Base-by-base conservation (phyloP, 805 yeast genomes). In the Ogataea haglerorum region DNA sequence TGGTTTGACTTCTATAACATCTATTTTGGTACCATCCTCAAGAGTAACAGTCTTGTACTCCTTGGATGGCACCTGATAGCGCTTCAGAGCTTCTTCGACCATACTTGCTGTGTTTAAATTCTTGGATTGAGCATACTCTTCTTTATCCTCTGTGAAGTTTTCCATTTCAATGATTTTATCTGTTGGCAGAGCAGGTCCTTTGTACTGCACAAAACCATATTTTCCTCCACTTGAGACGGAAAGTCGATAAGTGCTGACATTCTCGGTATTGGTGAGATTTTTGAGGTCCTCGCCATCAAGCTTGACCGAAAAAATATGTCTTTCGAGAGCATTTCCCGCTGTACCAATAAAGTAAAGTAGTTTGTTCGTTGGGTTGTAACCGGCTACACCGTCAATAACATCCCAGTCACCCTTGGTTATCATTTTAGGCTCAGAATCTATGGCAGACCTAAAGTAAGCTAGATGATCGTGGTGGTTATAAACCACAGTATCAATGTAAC, bases 1-100 rank as follows among this genome's bases (percentile, higher is more conserved):
- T 0, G 95, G 95, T 30, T 72, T 65, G 7, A 80, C 76, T 53
- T 84, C 90, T 29, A 80, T 60, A 40, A 78, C 69, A 53, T 80
- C 75, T 6, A 80, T 55, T 6, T 49, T 52, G 2, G 73, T 55
- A 8, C 68, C 70, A 39, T 63, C 70, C 1, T 48, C 56, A 14
- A 55, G 30, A 2, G 16, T 65, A 48, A 51, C 59, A 13, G 49
- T 42, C 60, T 42, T 52, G 53, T 62, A 74, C n/a, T 54, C 50
- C 43, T 64, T 75, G n/a, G 69, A 62, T 3, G 90, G 90, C 1
- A 78, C 39, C 40, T 70, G 73, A 42, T 65, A 72, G 9, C 56
- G 48, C 15, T 56, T 46, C n/a, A 69, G 25, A 3, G 10, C 26
- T 3, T 35, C 31, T 13, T 46, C 51, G 7, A 49, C 30, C 2